Conservation (phyloP, 2,329 filamentous ascomycete species). For the Sarocladium oryzae region DNA sequence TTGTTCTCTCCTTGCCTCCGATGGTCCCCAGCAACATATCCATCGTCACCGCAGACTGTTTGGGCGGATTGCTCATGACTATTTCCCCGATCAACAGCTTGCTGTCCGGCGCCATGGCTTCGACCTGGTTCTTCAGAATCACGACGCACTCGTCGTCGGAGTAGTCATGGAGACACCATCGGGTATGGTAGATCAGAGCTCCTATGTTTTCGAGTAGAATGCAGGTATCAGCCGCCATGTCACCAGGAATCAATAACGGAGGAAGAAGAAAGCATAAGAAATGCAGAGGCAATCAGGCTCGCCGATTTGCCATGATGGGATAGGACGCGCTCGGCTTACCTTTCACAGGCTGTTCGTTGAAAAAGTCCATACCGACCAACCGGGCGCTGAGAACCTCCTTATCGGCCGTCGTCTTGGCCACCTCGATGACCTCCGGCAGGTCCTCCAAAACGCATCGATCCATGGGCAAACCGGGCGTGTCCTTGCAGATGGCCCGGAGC, state of each 20-base stretch:
- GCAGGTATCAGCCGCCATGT: constrained; percentile 1
- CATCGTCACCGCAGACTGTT: constrained; percentile 17
- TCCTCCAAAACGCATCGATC: constrained; percentile 26
- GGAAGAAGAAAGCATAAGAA: too few species aligned
- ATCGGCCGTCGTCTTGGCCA: constrained; percentile 15
- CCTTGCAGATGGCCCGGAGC: constrained; percentile 19
- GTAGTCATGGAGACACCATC: constrained; percentile 31
- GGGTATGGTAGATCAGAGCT: constrained; percentile 29
- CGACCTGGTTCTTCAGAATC: constrained; percentile 23
- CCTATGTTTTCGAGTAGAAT: constrained; percentile 17
- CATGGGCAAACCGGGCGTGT: constrained; percentile 18
- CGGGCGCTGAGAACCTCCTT: constrained; percentile 14
- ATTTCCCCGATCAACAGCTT: constrained; percentile 27
- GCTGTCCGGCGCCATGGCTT: constrained; percentile 25
- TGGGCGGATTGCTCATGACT: constrained; percentile 21
- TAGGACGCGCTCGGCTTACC: constrained; percentile 17
- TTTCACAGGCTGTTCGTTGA: constrained; percentile 24
- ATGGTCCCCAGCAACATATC: constrained; percentile 26
- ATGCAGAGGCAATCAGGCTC: too few species aligned
- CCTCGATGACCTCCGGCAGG: constrained; percentile 22
- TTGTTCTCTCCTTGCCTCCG: constrained; percentile 26
- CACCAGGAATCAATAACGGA: not conserved
- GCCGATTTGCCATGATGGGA: too few species aligned
- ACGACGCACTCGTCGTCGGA: constrained; percentile 23
- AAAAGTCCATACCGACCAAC: constrained; percentile 24